Evolutionary conservation across 2,329 filamentous ascomycete genomes (phyloP).

Genomic region (Fusarium denticulatum): DNA sequence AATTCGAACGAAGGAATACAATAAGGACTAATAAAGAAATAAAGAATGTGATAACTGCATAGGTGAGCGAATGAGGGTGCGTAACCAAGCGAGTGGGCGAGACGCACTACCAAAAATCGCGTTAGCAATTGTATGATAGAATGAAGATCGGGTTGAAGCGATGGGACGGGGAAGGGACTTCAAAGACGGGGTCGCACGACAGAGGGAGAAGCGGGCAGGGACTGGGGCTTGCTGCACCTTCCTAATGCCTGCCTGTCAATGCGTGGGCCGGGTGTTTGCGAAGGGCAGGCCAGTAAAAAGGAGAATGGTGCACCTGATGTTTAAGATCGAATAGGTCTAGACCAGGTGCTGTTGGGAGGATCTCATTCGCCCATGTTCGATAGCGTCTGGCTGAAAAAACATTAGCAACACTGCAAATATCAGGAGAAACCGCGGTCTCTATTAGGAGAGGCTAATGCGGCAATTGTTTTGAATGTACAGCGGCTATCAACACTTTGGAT

Average conservation of each 20-base stretch:
- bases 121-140: conserved; percentile 35
- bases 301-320: conserved; percentile 25
- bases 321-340: conserved; percentile 31
- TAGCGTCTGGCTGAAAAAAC: conserved; percentile 11
- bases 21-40: conserved; percentile 16
- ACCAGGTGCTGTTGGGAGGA: neutral
- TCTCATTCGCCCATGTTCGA: conserved; percentile 21
- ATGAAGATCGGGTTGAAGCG: conserved; percentile 30
- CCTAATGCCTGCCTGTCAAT: conserved; percentile 35
- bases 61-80: conserved; percentile 30
- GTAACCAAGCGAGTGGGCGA: conserved; percentile 40
- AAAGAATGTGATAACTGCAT: conserved; percentile 31
- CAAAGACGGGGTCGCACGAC: conserved; percentile 36
- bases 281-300: conserved; percentile 26
- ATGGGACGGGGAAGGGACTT: conserved; percentile 29
- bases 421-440: conserved; percentile 4
- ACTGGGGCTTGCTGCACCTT: conserved; percentile 33
- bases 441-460: conserved; percentile 15
- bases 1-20: conserved; percentile 10
- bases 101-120: conserved; percentile 38
- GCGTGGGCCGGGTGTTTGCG: conserved; percentile 32
- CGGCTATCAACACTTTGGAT: neutral
- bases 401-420: conserved; percentile 11
- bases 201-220: conserved; percentile 21
- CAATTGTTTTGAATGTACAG: neutral